Base-by-base conservation (phyloP, 208 protist species). In the Acanthamoeba healyi region DNA sequence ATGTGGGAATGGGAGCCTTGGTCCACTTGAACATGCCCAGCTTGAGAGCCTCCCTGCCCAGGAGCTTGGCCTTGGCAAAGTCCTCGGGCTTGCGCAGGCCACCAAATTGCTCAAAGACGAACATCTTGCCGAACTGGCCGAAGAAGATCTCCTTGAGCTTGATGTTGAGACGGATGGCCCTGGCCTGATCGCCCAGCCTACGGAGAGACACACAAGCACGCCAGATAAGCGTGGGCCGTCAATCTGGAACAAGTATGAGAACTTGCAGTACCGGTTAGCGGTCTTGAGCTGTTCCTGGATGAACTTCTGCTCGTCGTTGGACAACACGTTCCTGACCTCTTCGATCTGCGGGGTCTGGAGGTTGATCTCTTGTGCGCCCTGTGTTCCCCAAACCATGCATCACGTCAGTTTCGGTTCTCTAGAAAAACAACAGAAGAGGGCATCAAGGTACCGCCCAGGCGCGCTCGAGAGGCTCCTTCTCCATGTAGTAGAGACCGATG, bases 31-130 rank as follows among this genome's bases (percentile, higher is more conserved):
- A 46, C 51, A 72, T 91, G 44, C 51, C 51, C 54, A 63, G 26
- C 54, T 89, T 89, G 29, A 89, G 54, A 7, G 40, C 81, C 46
- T 89, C 81, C 29, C 81, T 56, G 51, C 70, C 70, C 19, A 86
- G 42, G n/a, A 93, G 88, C 88, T 93, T 93, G 88, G 88, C 88
- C 70, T 93, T 93, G 61, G 67, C 49, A 58, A 93, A 93, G 67
- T 77, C 70, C 63, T 93, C 70, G 36, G 58, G 88, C 38, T 93
- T 81, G 4, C 81, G 29, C 81, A 89, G 40, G n/a, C 29, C 46
- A 26, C 51, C 54, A 26, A 89, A 89, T 46, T 89, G 46, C 81
- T 89, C 81, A 29, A 89, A 89, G 29, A 89, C 81, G 54, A 89
- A 89, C 81, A 89, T 82, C 70, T 51, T 93, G 36, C 88, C 88